A percentile compares a stretch with the other conserved stretches of the same genome.
phyloP scores from a whole-genome alignment of 2,329 filamentous ascomycete genomes.

The Rhinocladiella similis region DNA sequence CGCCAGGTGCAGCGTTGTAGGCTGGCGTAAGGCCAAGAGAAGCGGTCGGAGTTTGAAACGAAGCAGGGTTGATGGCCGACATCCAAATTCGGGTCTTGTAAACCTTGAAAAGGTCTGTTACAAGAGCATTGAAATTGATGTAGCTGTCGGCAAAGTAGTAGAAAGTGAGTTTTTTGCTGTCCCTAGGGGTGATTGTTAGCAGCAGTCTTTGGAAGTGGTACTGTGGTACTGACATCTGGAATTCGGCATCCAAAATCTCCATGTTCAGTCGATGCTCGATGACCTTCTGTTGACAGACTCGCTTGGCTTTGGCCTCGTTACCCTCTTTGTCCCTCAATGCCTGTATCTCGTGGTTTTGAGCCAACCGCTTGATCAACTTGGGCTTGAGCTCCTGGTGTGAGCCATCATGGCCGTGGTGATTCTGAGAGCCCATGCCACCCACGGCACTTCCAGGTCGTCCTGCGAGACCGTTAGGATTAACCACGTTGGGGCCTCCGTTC shows the following conservation, averaged over 20 bases:
- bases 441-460: constrained; percentile 69
- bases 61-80: constrained; percentile 97
- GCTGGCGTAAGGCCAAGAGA: constrained; percentile 60
- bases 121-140: constrained; percentile 95
- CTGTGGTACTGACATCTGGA: constrained; percentile 79
- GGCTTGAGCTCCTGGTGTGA: constrained; percentile 79
- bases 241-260: constrained; percentile 98
- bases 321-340: constrained; percentile 92
- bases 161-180: constrained; percentile 98
- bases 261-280: constrained; percentile 92
- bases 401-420: constrained; percentile 71
- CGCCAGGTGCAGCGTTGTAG: constrained; percentile 20
- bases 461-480: constrained; percentile 55
- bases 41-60: constrained; percentile 77
- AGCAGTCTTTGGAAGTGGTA: neutral
- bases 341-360: constrained; percentile 86
- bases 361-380: constrained; percentile 94
- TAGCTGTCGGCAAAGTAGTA: constrained; percentile 98
- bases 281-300: constrained; percentile 94
- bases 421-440: constrained; percentile 75
- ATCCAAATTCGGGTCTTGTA: constrained; percentile 99
- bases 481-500: constrained; percentile 42
- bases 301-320: constrained; percentile 95
- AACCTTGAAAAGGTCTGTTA: constrained; percentile 97
- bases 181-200: constrained; percentile 56